Evolutionary conservation across 306 rosid species (phyloP).

Genomic region (Corylus avellana): DNA sequence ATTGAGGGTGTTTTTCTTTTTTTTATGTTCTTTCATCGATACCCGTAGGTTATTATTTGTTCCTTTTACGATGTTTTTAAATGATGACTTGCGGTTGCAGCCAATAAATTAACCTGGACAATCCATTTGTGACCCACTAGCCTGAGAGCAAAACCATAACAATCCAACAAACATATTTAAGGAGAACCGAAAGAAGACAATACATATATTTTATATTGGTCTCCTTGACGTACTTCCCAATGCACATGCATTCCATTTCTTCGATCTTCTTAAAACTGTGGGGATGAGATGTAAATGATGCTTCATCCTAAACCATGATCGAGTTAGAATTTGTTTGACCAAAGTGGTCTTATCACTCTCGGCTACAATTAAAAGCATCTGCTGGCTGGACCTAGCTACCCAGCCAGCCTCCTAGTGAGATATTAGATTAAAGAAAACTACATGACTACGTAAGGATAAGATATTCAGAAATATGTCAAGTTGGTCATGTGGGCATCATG

Average conservation of each 20-base stretch:
- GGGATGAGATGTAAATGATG: too few species aligned
- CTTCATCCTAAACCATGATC: too few species aligned
- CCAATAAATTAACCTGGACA: conserved; percentile 30
- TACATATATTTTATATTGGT: not conserved
- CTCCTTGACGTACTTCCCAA: conserved; percentile 20
- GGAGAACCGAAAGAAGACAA: too few species aligned
- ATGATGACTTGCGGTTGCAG: not conserved
- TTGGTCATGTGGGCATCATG: conserved; percentile 28
- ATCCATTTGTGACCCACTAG: conserved; percentile 30
- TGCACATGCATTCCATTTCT: conserved; percentile 5
- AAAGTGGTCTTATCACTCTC: too few species aligned
- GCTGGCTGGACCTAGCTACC: too few species aligned
- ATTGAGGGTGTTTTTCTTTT: not conserved
- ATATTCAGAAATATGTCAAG: not conserved
- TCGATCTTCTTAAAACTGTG: too few species aligned
- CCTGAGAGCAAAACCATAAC: conserved; percentile 17
- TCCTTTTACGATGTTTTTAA: not conserved
- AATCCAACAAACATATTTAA: conserved; percentile 11
- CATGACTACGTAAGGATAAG: not conserved
- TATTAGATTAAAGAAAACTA: not conserved
- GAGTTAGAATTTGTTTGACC: too few species aligned
- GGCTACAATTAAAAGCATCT: too few species aligned
- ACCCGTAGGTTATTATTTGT: conserved; percentile 11
- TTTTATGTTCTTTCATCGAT: conserved; percentile 16
- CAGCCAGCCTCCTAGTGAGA: too few species aligned